Evolutionary conservation across 2,329 filamentous ascomycete species (phyloP).

Genomic region (Colletotrichum acutatum): DNA sequence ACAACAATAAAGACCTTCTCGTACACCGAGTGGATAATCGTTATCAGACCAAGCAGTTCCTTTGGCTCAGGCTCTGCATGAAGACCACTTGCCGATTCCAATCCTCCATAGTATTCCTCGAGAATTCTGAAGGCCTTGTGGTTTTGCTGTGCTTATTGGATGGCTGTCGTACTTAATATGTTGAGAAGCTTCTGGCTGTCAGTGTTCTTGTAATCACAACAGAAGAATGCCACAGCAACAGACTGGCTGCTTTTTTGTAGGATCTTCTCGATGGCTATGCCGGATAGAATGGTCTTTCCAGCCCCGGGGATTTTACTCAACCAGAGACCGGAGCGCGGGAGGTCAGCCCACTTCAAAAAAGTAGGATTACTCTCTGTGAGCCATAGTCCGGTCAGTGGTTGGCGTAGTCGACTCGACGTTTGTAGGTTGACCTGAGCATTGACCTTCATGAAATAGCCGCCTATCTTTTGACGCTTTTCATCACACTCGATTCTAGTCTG

Average conservation of each 20-base stretch:
- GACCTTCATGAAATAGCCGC: background rate
- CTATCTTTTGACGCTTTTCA: background rate
- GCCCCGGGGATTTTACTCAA: background rate
- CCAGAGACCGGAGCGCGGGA: background rate
- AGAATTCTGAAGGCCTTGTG: background rate
- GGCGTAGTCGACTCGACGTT: background rate
- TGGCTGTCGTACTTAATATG: background rate
- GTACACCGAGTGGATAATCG: background rate
- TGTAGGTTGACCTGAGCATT: background rate
- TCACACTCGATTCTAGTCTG: background rate
- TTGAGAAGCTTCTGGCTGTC: background rate
- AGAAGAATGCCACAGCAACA: background rate
- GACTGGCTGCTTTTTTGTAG: background rate
- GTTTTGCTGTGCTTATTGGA: background rate
- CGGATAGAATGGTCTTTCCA: background rate
- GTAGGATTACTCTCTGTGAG: background rate
- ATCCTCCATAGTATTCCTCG: background rate
- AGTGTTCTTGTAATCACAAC: background rate
- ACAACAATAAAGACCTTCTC: background rate
- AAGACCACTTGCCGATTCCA: background rate
- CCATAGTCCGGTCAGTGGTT: constrained; percentile 4
- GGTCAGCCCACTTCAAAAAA: background rate
- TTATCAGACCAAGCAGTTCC: background rate
- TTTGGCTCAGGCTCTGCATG: background rate
- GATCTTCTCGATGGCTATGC: background rate